Evolutionary conservation across 176 grass and related monocot species (phyloP), one percentile per base, ranked within the genome.

Genomic region (Tillandsia leiboldiana): DNA sequence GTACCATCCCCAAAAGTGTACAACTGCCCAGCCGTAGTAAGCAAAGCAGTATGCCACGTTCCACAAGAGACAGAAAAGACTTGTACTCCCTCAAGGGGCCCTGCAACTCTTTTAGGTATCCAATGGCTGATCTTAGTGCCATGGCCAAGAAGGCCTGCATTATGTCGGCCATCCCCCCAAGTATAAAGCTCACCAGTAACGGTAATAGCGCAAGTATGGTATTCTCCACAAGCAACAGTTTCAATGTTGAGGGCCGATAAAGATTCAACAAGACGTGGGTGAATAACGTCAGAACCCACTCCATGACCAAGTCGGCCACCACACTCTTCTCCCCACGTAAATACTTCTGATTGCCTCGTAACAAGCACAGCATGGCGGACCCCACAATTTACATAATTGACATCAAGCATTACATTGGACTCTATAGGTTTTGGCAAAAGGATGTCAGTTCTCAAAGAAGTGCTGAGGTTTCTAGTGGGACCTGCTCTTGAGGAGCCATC

Each of bases 1-100:
- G 88, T 96, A 23, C 92, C 92, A 71, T 99, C 94, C 11, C 94
- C 94, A 79, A 97, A 99, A 69, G 94, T 99, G 78, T 85, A 93
- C 52, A 99, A 20, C 63, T 90, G 87, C 24, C 94, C 94, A 11
- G 77, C 75, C 68, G 68, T 80, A 15, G 94, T 93, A 69, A 90
- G 86, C 66, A 99, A 72, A 49, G 89, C 89, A 47, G 94, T 99
- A 77, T 99, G 94, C 94, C 94, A 99, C 33, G 87, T 87, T 48
- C 94, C 94, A 12, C 94, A 99, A 75, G 94, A 99, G 72, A 99
- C 84, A 65, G 84, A 65, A 15, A 69, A 87, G 33, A 99, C 89
- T 75, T 81, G 94, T 78, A 93, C 84, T 3, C 89, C 86, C 27
- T 99, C 94, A 53, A 99, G 66, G 48, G 84, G 87, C 33, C 94